These are phyloP conservation scores for Umbelopsis sp. DNA, from an alignment of 192 early-diverging fungal genomes.

Conservation along the genomic window DNA sequence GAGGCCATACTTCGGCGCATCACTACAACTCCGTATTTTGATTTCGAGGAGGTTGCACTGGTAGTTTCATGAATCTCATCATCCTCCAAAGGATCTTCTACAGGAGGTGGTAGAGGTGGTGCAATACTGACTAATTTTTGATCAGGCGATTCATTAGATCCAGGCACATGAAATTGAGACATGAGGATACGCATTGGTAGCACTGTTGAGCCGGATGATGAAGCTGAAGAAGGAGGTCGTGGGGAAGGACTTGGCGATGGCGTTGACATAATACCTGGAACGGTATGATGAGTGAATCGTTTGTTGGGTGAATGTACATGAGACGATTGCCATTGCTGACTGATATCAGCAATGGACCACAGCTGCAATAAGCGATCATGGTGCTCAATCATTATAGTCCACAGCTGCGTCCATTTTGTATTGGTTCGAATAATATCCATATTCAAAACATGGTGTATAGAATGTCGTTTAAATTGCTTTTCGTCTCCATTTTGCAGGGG, in stretches of 20 bases:
- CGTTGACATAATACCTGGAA: not conserved
- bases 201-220: constrained; percentile 1
- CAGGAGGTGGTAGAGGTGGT: not conserved
- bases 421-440: constrained; percentile 27
- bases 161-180: not conserved
- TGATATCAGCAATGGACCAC: constrained; percentile 15
- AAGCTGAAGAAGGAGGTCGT: constrained; percentile 7
- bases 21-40: constrained; percentile 1
- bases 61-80: not conserved
- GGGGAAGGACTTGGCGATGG: constrained; percentile 8
- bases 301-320: constrained; percentile 9
- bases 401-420: constrained; percentile 29
- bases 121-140: constrained; percentile 11
- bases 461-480: constrained; percentile 18
- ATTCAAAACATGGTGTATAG: constrained; percentile 14
- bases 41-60: not conserved
- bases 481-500: not conserved
- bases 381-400: constrained; percentile 30
- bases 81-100: not conserved
- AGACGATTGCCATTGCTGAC: constrained; percentile 10
- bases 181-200: constrained; percentile 1
- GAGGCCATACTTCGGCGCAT: constrained; percentile 1
- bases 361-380: constrained; percentile 8
- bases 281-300: constrained; percentile 7
- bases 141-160: not conserved